A percentile compares a stretch with the other conserved stretches of the same genome.
Evolutionary conservation across 2,329 filamentous ascomycete genomes (phyloP).

Genomic region (Nemania diffusa): DNA sequence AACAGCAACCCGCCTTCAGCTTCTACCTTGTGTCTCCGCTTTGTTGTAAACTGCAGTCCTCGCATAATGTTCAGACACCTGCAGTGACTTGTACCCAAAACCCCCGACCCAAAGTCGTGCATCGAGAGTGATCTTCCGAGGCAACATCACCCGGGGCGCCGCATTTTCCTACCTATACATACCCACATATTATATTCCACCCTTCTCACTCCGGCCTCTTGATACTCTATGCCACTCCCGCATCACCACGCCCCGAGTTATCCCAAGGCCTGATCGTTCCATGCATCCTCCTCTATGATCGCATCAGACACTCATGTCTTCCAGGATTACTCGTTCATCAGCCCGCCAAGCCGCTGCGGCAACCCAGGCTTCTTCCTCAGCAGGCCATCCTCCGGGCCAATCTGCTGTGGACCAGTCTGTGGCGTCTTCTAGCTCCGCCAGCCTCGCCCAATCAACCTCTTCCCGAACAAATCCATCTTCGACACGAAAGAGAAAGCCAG

Average conservation of each 20-base stretch:
- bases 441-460: slow-evolving; percentile 53
- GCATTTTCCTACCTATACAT: slow-evolving; percentile 29
- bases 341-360: slow-evolving; percentile 92
- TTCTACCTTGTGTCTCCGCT: slow-evolving; percentile 11
- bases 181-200: slow-evolving; percentile 28
- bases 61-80: slow-evolving; percentile 29
- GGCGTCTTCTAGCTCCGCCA: slow-evolving; percentile 54
- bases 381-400: slow-evolving; percentile 53
- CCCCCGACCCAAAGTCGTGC: slow-evolving; percentile 27
- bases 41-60: slow-evolving; percentile 23
- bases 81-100: slow-evolving; percentile 19
- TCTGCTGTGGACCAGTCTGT: slow-evolving; percentile 54
- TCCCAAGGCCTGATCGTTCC: slow-evolving; percentile 30
- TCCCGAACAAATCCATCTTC: slow-evolving; percentile 52
- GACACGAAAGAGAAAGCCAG: slow-evolving; percentile 79
- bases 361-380: slow-evolving; percentile 63
- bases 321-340: slow-evolving; percentile 95
- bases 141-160: slow-evolving; percentile 30
- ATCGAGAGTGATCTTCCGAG: slow-evolving; percentile 28
- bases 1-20: slow-evolving; percentile 21
- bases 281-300: slow-evolving; percentile 26
- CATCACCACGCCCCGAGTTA: slow-evolving; percentile 30
- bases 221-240: slow-evolving; percentile 28
- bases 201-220: slow-evolving; percentile 20
- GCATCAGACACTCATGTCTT: slow-evolving; percentile 80